Evolutionary conservation across 2,329 filamentous ascomycete genomes (phyloP).

Genomic region (Penicillium rolfsii): DNA sequence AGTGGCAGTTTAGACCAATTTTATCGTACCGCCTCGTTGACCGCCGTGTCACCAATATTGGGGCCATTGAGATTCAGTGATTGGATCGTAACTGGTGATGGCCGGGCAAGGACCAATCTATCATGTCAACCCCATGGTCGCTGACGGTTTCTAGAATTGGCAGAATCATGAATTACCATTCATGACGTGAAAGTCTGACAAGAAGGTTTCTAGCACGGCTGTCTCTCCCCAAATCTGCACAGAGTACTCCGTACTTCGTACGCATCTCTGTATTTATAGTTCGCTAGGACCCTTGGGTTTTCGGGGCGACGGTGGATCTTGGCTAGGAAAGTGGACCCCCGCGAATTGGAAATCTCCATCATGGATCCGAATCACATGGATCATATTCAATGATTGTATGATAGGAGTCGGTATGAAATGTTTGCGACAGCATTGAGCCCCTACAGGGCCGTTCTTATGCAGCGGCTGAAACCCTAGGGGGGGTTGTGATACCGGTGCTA

Average conservation of each 20-base stretch:
- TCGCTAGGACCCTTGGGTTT: neutral
- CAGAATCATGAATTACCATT: no score
- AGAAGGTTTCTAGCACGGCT: neutral
- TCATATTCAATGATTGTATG: neutral
- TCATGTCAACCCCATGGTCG: no score
- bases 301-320: conserved; percentile 1
- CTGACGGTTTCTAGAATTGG: no score
- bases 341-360: neutral
- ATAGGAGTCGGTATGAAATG: neutral
- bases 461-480: neutral
- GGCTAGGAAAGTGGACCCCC: conserved; percentile 1
- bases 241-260: no score
- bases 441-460: neutral
- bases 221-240: neutral
- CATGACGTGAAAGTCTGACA: no score
- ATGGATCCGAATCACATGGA: neutral
- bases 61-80: neutral
- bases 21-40: neutral
- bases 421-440: neutral
- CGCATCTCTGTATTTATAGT: neutral
- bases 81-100: no score
- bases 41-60: neutral
- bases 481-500: neutral
- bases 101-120: no score
- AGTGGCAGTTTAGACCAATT: neutral